These are phyloP conservation scores for Aeschynomene evenia DNA, from an alignment of 306 rosid genomes.

Conservation along the genomic window DNA sequence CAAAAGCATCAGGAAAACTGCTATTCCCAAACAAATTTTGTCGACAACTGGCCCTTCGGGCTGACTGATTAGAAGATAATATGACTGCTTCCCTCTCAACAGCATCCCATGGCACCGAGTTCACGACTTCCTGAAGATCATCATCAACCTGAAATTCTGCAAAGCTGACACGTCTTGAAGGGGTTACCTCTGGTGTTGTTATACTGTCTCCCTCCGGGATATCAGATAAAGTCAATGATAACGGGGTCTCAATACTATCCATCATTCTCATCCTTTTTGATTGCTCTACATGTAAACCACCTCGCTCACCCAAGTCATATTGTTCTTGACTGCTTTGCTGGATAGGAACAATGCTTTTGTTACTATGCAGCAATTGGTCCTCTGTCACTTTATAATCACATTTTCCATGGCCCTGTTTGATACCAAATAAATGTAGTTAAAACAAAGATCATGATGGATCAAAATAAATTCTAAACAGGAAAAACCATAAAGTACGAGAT, in stretches of 20 bases:
- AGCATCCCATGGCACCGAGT: slow-evolving; percentile 13
- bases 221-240: background rate
- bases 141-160: background rate
- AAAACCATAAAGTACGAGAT: background rate
- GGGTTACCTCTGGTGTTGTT: background rate
- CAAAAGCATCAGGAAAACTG: background rate
- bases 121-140: background rate
- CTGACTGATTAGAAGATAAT: background rate
- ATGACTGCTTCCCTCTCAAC: background rate
- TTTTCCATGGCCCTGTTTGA: slow-evolving; percentile 36
- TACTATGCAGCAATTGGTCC: slow-evolving; percentile 15
- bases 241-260: background rate
- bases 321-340: background rate
- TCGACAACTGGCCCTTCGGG: background rate
- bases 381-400: slow-evolving; percentile 32
- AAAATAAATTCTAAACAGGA: background rate
- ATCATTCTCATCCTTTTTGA: slow-evolving; percentile 27
- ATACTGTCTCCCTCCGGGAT: slow-evolving; percentile 10
- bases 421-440: slow-evolving; percentile 6
- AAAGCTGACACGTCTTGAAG: background rate
- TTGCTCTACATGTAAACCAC: background rate
- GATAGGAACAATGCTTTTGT: slow-evolving; percentile 6
- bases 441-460: background rate
- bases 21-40: slow-evolving; percentile 12
- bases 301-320: slow-evolving; percentile 1